Evolutionary conservation across 2,329 filamentous ascomycete species (phyloP).

Genomic region (Aureobasidium sp.): DNA sequence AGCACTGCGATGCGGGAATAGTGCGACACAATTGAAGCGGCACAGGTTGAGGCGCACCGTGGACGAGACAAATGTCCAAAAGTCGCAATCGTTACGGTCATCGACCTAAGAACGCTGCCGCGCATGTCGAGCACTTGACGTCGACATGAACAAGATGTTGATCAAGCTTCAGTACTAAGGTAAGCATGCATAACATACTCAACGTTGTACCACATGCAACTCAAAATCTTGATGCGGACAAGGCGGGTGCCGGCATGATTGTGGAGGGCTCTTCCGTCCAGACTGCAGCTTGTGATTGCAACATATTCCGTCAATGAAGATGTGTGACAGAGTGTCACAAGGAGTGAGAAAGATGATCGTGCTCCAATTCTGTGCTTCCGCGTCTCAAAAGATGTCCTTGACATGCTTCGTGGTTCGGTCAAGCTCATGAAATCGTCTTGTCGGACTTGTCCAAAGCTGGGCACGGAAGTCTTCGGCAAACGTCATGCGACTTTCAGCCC

Average conservation of each 20-base stretch:
- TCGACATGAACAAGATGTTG: background rate
- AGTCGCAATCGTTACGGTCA: background rate
- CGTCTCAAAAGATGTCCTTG: background rate
- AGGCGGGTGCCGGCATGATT: background rate
- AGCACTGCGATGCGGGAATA: background rate
- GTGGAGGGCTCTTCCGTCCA: background rate
- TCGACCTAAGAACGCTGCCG: background rate
- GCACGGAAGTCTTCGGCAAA: background rate
- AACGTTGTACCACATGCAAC: slow-evolving; percentile 2
- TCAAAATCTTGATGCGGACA: background rate
- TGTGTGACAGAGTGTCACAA: no score
- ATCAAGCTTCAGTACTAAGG: slow-evolving; percentile 3
- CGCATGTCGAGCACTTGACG: background rate
- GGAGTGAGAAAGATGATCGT: background rate
- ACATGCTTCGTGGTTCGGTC: background rate
- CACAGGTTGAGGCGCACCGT: background rate
- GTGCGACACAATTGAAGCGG: background rate
- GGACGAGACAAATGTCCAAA: background rate
- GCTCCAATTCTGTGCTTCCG: background rate
- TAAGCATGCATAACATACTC: background rate
- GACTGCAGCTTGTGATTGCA: background rate
- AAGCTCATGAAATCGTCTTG: background rate
- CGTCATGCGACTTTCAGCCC: background rate
- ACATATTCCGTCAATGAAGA: background rate
- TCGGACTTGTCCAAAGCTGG: background rate